Conservation (phyloP, 176 grass and related monocot species). For the Hordeum marinum region DNA sequence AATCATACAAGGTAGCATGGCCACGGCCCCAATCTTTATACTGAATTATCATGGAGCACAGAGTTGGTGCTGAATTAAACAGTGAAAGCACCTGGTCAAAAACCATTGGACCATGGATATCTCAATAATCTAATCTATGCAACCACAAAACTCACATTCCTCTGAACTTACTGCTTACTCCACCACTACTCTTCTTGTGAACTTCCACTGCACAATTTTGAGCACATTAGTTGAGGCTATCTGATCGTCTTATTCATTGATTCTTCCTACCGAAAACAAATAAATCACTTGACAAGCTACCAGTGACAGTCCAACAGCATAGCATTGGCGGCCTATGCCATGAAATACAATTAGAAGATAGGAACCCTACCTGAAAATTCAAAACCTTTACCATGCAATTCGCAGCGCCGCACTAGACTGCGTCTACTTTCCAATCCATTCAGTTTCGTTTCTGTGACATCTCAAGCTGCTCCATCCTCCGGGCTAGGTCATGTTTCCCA, state of each 20-base stretch:
- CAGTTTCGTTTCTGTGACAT: constrained; percentile 50
- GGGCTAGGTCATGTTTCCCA: constrained; percentile 72
- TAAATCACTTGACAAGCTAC: background rate
- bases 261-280: background rate
- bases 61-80: background rate
- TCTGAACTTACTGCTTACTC: background rate
- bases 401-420: background rate
- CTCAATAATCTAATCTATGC: background rate
- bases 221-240: background rate
- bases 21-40: background rate
- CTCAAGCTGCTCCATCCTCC: constrained; percentile 76
- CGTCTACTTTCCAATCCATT: constrained; percentile 2
- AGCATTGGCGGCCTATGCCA: background rate
- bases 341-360: background rate
- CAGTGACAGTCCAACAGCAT: background rate
- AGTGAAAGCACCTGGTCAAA: background rate
- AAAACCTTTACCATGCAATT: background rate
- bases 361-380: constrained; percentile 22
- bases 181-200: background rate
- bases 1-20: background rate
- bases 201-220: background rate
- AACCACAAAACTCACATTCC: background rate
- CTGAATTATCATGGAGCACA: background rate
- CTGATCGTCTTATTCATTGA: background rate
- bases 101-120: background rate